Percentiles rank a stretch among this genome's conserved stretches.
Conservation (phyloP, 805 yeast species). For the Wickerhamiella sergipiensis region DNA sequence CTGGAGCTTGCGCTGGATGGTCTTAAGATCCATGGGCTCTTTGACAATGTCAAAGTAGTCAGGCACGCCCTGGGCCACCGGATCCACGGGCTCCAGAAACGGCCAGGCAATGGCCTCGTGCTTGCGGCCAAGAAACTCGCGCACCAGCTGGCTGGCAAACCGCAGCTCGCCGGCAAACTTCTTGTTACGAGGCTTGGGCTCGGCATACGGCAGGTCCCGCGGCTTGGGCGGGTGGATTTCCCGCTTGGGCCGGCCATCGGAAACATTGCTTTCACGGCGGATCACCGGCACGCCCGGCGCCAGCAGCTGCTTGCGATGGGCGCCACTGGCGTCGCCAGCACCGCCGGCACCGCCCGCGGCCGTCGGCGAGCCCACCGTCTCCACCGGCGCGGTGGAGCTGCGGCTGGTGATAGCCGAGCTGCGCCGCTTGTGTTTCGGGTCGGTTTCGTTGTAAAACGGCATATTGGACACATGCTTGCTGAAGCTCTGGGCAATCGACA, state of each 20-base stretch:
- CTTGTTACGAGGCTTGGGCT: conserved; percentile 62
- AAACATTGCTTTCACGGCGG: conserved; percentile 52
- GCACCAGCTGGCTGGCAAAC: conserved; percentile 68
- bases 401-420: conserved; percentile 7
- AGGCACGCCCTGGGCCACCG: conserved; percentile 86
- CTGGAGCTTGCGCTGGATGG: conserved; percentile 63
- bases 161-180: conserved; percentile 80
- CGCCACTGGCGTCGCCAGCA: conserved; percentile 1
- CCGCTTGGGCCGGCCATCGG: conserved; percentile 80
- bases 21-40: conserved; percentile 89
- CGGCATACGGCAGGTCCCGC: conserved; percentile 72
- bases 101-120: conserved; percentile 79
- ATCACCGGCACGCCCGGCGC: conserved; percentile 41
- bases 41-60: conserved; percentile 75
- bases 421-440: conserved; percentile 10
- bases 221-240: conserved; percentile 95
- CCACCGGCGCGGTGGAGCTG: conserved; percentile 14
- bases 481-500: conserved; percentile 78
- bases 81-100: conserved; percentile 86
- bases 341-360: conserved; percentile 16
- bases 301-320: conserved; percentile 1
- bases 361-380: conserved; percentile 24
- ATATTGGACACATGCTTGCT: conserved; percentile 85
- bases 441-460: conserved; percentile 45
- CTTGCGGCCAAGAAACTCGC: conserved; percentile 72